These are phyloP conservation scores for Hypoxylon sp. DNA, from an alignment of 2,329 filamentous ascomycete genomes.

Conservation along the genomic window DNA sequence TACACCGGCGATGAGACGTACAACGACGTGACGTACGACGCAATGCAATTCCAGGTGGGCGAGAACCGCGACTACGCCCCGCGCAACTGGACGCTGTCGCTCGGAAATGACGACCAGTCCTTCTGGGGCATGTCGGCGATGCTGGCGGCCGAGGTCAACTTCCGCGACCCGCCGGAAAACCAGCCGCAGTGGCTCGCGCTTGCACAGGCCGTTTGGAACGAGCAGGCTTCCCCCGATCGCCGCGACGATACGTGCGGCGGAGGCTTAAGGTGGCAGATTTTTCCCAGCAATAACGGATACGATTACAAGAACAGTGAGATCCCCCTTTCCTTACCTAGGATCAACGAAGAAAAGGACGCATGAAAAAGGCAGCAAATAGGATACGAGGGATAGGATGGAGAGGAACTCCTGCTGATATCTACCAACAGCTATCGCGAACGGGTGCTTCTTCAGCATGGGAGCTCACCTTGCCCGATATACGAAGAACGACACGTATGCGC, in stretches of 20 bases:
- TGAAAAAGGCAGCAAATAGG: background rate
- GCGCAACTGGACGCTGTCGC: conserved; percentile 54
- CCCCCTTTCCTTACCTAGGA: background rate
- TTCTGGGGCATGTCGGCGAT: conserved; percentile 76
- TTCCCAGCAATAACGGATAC: conserved; percentile 67
- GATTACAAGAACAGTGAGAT: conserved; percentile 58
- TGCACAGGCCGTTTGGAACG: conserved; percentile 73
- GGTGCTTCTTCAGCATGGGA: conserved; percentile 62
- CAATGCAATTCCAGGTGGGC: conserved; percentile 60
- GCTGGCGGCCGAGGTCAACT: conserved; percentile 71
- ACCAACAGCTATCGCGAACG: conserved; percentile 58
- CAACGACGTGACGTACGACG: conserved; percentile 60
- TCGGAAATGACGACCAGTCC: conserved; percentile 69
- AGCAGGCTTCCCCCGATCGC: conserved; percentile 64
- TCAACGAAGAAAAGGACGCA: background rate
- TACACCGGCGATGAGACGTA: conserved; percentile 65
- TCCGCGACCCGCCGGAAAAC: conserved; percentile 63
- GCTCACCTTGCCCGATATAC: conserved; percentile 75
- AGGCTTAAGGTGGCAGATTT: conserved; percentile 76
- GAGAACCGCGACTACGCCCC: conserved; percentile 61
- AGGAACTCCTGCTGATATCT: conserved; percentile 22
- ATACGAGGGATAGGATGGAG: background rate
- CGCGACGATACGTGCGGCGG: conserved; percentile 71
- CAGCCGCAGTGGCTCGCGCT: conserved; percentile 72
- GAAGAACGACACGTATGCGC: conserved; percentile 70